phyloP scores from a whole-genome alignment of 2,329 filamentous ascomycete species.

The Scytalidium sp. region DNA sequence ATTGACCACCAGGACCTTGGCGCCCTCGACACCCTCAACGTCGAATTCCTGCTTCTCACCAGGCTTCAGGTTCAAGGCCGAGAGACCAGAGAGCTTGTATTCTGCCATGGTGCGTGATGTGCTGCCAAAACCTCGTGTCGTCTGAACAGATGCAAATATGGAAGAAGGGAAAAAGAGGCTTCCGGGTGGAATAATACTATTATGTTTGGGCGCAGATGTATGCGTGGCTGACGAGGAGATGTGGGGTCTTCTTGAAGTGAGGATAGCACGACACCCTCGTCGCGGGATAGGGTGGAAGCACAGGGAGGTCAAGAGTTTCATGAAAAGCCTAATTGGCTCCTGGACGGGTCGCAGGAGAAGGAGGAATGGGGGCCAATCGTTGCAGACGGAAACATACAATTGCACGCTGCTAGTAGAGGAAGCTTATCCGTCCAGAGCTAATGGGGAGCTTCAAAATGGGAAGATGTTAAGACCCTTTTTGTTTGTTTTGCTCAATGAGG shows the following conservation, averaged over 20 bases:
- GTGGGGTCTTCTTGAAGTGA: background rate
- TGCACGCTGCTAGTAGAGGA: no score
- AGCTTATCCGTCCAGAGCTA: no score
- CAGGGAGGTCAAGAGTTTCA: background rate
- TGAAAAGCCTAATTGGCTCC: no score
- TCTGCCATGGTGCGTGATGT: conserved; percentile 37
- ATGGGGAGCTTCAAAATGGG: no score
- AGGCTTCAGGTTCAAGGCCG: conserved; percentile 69
- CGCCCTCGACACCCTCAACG: conserved; percentile 82
- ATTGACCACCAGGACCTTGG: conserved; percentile 84
- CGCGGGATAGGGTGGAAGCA: background rate
- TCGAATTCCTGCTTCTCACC: conserved; percentile 87
- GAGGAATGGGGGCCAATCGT: no score
- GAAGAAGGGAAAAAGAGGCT: no score
- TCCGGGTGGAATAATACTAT: background rate
- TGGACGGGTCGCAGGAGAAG: no score
- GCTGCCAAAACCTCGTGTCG: background rate
- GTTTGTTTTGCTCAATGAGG: no score
- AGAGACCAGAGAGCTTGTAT: conserved; percentile 73
- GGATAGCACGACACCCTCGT: background rate
- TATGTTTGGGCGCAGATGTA: background rate
- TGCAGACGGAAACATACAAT: no score
- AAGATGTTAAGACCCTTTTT: no score
- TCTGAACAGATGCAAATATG: no score
- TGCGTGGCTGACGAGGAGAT: background rate